A percentile compares a stretch with the other conserved stretches of the same genome.
phyloP scores from a whole-genome alignment of 805 yeast species.

The Metschnikowia noctiluminum region DNA sequence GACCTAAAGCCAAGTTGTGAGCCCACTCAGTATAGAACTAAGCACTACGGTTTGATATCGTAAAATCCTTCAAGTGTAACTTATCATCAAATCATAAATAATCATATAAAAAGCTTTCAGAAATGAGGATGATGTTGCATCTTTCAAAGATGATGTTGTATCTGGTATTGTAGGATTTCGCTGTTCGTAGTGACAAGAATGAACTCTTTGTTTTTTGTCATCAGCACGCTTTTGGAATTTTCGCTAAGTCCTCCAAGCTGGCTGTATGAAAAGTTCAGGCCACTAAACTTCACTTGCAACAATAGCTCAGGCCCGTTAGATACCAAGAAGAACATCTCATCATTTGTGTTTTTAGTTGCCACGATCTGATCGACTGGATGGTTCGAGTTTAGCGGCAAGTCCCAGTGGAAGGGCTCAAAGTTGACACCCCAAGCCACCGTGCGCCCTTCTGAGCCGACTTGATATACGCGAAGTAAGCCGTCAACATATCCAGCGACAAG shows the following conservation, averaged over 20 bases:
- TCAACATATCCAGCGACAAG: slow-evolving; percentile 21
- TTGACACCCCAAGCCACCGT: not conserved
- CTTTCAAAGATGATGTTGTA: too few species aligned
- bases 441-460: not conserved
- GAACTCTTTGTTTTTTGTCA: not conserved
- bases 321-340: slow-evolving; percentile 2
- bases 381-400: slow-evolving; percentile 8
- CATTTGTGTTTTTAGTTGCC: not conserved
- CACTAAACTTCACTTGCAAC: slow-evolving; percentile 11
- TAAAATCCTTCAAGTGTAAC: not conserved
- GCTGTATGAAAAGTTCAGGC: slow-evolving; percentile 3
- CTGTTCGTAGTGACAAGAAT: slow-evolving; percentile 10
- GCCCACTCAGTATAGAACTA: not conserved
- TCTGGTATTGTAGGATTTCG: slow-evolving; percentile 7
- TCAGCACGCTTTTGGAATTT: slow-evolving; percentile 19
- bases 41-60: slow-evolving; percentile 2
- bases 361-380: slow-evolving; percentile 8
- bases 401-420: not conserved
- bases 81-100: not conserved
- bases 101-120: not conserved
- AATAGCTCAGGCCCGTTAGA: slow-evolving; percentile 29
- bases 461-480: slow-evolving; percentile 16
- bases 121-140: too few species aligned
- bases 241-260: slow-evolving; percentile 27
- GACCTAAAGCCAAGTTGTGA: slow-evolving; percentile 43